phyloP scores from a whole-genome alignment of 345 rosid genomes.

The Brassica carinata region DNA sequence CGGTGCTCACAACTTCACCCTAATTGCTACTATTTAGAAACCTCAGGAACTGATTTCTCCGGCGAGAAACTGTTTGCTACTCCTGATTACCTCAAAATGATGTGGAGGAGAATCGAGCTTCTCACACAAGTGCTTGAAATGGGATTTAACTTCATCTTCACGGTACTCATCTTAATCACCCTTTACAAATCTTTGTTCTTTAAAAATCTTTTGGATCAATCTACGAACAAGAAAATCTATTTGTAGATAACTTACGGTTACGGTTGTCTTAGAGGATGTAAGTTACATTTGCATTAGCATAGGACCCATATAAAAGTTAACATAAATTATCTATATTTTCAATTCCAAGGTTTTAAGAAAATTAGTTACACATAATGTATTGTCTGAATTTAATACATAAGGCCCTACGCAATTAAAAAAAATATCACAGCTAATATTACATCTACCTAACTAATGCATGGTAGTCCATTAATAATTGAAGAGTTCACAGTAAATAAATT shows the following conservation, averaged over 20 bases:
- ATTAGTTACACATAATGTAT: not conserved
- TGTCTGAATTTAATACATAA: slow-evolving; percentile 1
- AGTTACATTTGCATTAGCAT: not conserved
- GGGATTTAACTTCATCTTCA: slow-evolving; percentile 68
- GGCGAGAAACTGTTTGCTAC: slow-evolving; percentile 58
- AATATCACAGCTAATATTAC: not conserved
- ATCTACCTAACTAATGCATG: not conserved
- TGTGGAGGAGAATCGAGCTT: slow-evolving; percentile 70
- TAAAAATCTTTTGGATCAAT: not conserved
- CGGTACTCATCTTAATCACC: slow-evolving; percentile 47
- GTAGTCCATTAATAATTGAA: not conserved
- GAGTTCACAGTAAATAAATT: not conserved
- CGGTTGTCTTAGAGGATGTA: not conserved
- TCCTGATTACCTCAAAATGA: slow-evolving; percentile 57
- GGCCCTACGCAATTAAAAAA: not conserved
- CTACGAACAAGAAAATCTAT: not conserved
- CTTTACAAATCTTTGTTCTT: not conserved
- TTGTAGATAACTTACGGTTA: not conserved
- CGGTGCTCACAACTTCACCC: slow-evolving; percentile 52
- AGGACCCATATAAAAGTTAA: not conserved
- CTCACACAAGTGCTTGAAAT: slow-evolving; percentile 47
- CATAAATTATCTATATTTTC: not conserved
- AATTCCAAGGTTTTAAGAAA: not conserved
- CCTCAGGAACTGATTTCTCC: slow-evolving; percentile 45
- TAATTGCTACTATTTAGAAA: slow-evolving; percentile 48